These are phyloP conservation scores for Ampelomyces quisqualis DNA, from an alignment of 2,329 filamentous ascomycete species.

Conservation along the genomic window DNA sequence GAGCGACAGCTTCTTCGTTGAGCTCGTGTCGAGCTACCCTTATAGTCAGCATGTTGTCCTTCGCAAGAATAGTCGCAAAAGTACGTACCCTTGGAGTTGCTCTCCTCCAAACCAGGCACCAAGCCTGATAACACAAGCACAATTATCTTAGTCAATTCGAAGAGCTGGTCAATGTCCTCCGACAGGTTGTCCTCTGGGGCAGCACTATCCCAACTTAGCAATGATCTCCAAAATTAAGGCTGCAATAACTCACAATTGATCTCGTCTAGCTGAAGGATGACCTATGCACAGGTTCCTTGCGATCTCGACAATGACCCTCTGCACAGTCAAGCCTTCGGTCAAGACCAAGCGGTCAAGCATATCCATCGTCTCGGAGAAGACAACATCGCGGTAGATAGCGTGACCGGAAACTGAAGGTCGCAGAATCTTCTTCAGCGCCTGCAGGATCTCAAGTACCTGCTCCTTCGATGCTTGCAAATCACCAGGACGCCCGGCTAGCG, in stretches of 20 bases:
- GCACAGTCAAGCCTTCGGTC: constrained; percentile 85
- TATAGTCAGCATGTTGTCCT: constrained; percentile 34
- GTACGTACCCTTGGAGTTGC: constrained; percentile 37
- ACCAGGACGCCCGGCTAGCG: constrained; percentile 77
- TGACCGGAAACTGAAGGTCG: constrained; percentile 93
- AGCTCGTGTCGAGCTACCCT: constrained; percentile 69
- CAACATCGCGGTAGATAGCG: constrained; percentile 91
- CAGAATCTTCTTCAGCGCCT: constrained; percentile 90
- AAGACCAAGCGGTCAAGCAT: constrained; percentile 88
- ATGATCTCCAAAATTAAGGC: too few relatives aligned
- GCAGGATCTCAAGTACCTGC: constrained; percentile 83
- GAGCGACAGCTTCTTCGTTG: constrained; percentile 80
- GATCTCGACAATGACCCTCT: constrained; percentile 91
- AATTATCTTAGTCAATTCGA: constrained; percentile 94
- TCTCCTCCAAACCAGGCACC: constrained; percentile 75
- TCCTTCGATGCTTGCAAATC: constrained; percentile 70
- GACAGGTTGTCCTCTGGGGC: constrained; percentile 72
- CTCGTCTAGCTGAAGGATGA: constrained; percentile 81
- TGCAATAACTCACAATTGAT: constrained; percentile 54
- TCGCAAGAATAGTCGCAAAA: not conserved
- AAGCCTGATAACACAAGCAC: constrained; percentile 87
- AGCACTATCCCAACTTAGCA: constrained; percentile 14
- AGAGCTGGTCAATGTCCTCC: constrained; percentile 96
- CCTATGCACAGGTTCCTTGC: constrained; percentile 85
- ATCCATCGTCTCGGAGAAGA: constrained; percentile 97